Conservation (phyloP, 2,329 filamentous ascomycete genomes). For the Chrysoporthe austroafricana region DNA sequence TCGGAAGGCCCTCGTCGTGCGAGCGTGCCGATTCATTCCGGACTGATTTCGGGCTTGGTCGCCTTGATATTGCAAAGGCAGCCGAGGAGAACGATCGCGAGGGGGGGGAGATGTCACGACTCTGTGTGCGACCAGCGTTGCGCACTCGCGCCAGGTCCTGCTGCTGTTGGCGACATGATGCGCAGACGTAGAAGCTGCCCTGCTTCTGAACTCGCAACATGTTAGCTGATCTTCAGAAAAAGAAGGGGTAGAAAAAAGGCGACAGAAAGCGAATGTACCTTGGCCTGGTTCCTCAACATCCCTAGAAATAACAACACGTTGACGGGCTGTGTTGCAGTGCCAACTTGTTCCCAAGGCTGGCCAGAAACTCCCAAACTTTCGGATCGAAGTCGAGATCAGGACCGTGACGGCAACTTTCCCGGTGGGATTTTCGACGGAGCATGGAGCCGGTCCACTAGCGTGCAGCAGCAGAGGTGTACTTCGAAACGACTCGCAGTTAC, state of each 20-base stretch:
- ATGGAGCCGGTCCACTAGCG: background rate
- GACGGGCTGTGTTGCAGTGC: slow-evolving; percentile 9
- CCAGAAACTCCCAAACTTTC: background rate
- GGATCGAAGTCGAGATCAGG: slow-evolving; percentile 13
- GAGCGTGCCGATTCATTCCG: background rate
- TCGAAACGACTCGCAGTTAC: background rate
- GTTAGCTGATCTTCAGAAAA: background rate
- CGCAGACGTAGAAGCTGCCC: slow-evolving; percentile 46
- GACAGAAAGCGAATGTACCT: slow-evolving; percentile 18
- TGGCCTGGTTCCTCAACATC: slow-evolving; percentile 27
- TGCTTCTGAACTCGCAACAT: slow-evolving; percentile 37
- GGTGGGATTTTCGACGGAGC: background rate
- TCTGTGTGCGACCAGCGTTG: slow-evolving; percentile 7
- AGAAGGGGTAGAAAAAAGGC: too few relatives aligned
- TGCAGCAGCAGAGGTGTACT: slow-evolving; percentile 1
- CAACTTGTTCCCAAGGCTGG: background rate
- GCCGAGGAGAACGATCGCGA: slow-evolving; percentile 16
- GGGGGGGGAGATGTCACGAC: background rate
- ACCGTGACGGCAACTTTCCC: slow-evolving; percentile 16
- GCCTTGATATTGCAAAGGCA: background rate
- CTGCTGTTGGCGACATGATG: slow-evolving; percentile 41
- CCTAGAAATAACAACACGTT: background rate
- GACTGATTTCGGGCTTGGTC: background rate
- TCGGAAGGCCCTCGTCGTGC: background rate
- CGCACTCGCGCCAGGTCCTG: slow-evolving; percentile 20